These are phyloP conservation scores for Neurospora sp. DNA, from an alignment of 495 filamentous ascomycete genomes.

Conservation along the genomic window DNA sequence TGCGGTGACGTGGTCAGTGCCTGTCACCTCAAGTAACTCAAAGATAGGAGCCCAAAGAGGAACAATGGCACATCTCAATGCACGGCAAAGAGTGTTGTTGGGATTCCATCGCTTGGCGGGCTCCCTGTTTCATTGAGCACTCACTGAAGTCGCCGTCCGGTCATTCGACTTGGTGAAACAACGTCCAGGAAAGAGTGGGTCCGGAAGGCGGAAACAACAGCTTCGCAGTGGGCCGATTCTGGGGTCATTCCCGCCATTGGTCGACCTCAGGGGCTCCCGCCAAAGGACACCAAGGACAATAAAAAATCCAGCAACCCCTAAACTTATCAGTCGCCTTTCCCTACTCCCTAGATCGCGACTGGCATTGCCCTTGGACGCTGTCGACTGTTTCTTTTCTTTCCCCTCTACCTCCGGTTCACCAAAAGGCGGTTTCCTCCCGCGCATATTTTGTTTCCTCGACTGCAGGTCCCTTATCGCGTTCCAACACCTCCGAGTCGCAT, in stretches of 20 bases:
- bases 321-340: constrained; percentile 1
- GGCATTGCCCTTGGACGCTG: constrained; percentile 1
- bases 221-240: constrained; percentile 23
- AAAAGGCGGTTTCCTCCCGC: neutral
- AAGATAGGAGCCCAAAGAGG: neutral
- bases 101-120: neutral
- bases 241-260: constrained; percentile 12
- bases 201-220: constrained; percentile 21
- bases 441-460: neutral
- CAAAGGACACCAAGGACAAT: constrained; percentile 2
- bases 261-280: constrained; percentile 1
- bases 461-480: neutral
- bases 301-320: constrained; percentile 20
- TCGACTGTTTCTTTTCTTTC: constrained; percentile 5
- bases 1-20: neutral
- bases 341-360: constrained; percentile 8
- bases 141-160: neutral
- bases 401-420: constrained; percentile 1
- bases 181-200: neutral
- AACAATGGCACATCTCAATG: neutral
- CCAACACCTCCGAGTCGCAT: neutral
- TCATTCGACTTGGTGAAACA: neutral
- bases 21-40: neutral
- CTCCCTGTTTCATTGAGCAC: neutral
- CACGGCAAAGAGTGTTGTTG: neutral